Conservation (phyloP, 352 stramenopile genomes). For the Globisporangium rhizosaccharum region DNA sequence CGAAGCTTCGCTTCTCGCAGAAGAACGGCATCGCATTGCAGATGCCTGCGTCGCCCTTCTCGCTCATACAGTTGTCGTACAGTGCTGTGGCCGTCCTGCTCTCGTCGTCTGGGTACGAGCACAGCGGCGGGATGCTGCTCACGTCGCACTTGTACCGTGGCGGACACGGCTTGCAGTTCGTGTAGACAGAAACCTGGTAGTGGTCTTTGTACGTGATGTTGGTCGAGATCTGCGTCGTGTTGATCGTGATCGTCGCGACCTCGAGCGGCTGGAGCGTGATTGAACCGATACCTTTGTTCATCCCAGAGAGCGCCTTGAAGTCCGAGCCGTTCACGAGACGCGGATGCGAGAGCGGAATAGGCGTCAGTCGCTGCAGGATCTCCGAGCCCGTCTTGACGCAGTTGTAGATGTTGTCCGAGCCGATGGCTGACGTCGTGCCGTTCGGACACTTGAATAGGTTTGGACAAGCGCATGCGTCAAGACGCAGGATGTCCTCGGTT, state of each 20-base stretch:
- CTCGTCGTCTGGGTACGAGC: slow-evolving; percentile 60
- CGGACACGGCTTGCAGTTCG: slow-evolving; percentile 94
- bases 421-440: slow-evolving; percentile 72
- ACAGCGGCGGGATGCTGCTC: slow-evolving; percentile 33
- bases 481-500: slow-evolving; percentile 40
- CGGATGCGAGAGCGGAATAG: slow-evolving; percentile 57
- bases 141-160: slow-evolving; percentile 88
- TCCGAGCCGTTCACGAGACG: slow-evolving; percentile 56
- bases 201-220: slow-evolving; percentile 97
- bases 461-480: slow-evolving; percentile 93
- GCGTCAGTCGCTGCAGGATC: slow-evolving; percentile 83
- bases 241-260: slow-evolving; percentile 90
- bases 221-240: slow-evolving; percentile 81
- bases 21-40: slow-evolving; percentile 68
- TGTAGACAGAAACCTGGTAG: slow-evolving; percentile 93
- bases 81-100: slow-evolving; percentile 32
- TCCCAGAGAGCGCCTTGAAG: slow-evolving; percentile 74
- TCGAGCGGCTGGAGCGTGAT: slow-evolving; percentile 86
- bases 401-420: slow-evolving; percentile 74
- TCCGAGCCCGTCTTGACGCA: slow-evolving; percentile 90
- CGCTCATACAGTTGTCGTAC: slow-evolving; percentile 42
- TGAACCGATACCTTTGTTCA: slow-evolving; percentile 43
- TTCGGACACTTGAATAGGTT: slow-evolving; percentile 93
- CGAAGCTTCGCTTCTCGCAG: slow-evolving; percentile 33
- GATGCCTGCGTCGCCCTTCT: slow-evolving; percentile 26